These are phyloP conservation scores for Rheum nobile DNA, from an alignment of 148 eudicot genomes.

Conservation along the genomic window DNA sequence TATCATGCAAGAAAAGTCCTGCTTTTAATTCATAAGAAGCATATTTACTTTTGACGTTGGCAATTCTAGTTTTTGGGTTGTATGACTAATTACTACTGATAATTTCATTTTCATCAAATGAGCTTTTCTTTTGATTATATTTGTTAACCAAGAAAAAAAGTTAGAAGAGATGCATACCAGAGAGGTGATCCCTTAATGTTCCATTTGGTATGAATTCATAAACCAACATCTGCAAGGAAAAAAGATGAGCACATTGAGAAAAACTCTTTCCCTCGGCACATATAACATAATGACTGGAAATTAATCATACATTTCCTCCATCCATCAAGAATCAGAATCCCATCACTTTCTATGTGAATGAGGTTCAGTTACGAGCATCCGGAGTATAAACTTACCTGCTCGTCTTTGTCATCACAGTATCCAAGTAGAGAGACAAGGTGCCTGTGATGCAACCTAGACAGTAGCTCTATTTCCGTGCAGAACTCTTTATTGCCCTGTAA, in stretches of 20 bases:
- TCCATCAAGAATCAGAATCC: neutral
- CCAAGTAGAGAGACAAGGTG: conserved; percentile 78
- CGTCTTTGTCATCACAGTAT: conserved; percentile 66
- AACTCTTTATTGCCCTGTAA: conserved; percentile 81
- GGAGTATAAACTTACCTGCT: conserved; percentile 42
- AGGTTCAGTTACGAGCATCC: neutral
- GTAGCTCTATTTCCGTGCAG: conserved; percentile 74
- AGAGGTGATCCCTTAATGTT: conserved; percentile 8
- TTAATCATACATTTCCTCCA: neutral
- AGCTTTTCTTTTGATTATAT: neutral
- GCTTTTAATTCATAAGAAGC: neutral
- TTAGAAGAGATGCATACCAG: conserved; percentile 1
- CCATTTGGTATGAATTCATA: conserved; percentile 10
- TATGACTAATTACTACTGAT: neutral
- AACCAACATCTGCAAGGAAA: conserved; percentile 9
- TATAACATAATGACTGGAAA: neutral
- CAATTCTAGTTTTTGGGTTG: neutral
- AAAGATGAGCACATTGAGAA: neutral
- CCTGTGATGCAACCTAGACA: conserved; percentile 84
- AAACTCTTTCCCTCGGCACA: neutral
- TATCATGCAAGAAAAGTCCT: neutral
- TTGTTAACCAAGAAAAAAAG: neutral
- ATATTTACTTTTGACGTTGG: neutral
- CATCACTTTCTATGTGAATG: neutral
- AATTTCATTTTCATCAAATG: neutral